Base-by-base conservation (phyloP, 345 rosid genomes). In the Boechera stricta region DNA sequence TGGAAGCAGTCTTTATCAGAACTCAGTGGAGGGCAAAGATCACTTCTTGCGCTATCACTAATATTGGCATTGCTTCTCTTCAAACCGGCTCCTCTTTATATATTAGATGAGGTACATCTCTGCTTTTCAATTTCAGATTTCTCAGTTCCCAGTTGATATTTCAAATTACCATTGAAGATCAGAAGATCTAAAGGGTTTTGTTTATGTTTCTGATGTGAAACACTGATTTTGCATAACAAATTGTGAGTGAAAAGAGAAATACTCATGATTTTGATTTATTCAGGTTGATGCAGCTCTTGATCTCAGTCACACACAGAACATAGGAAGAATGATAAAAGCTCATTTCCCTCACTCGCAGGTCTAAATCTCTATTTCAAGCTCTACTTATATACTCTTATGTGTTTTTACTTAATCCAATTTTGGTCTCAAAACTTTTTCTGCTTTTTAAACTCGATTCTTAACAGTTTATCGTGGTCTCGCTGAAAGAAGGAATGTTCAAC, bases 401-500 rank as follows among this genome's bases (percentile, higher is more conserved):
- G 53, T 16, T 55, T 67, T 12, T 38, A 48, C 57, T 54, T 13
- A 35, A 13, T 72, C 65, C 55, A 51, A 39, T 39, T 41, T 49
- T 8, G n/a, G 28, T 42, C 47, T 65, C 26, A 10, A 48, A 53
- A 47, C 31, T 2, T 5, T 68, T 21, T 66, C 55, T 60, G 77
- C 12, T 67, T 67, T 24, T 33, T 44, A 54, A 39, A 36, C 51
- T 18, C 10, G 2, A 12, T 31, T 15, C 42, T 45, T 6, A 67
- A 86, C 88, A 92, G 99, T 95, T 95, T 48, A 91, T 95, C 29
- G 99, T 95, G 72, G 99, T 95, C 52, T 95, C 99, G 5, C 84
- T 95, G 64, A 95, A 95, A 81, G 99, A 92, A 82, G 99, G 99
- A 77, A 95, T 95, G 99, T 95, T 95, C 88, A 95, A 95, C 81